Conservation (phyloP, 257 asterid species). For the Ajuga chamaepitys region DNA sequence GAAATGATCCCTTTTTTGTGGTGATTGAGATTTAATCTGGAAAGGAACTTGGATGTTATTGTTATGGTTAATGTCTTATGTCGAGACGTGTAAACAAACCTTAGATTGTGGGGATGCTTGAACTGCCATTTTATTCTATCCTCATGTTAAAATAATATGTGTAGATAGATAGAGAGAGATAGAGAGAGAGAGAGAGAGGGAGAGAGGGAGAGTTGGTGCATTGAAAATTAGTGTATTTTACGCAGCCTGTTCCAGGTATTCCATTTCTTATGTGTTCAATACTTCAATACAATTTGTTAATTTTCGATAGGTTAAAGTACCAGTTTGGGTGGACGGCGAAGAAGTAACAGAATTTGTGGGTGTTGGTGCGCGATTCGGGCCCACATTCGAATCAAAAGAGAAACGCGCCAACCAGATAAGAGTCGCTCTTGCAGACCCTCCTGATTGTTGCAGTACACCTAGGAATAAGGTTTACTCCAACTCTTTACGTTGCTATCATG, state of each 20-base stretch:
- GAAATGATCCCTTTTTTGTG: not conserved
- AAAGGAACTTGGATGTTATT: not conserved
- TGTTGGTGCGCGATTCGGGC: constrained; percentile 94
- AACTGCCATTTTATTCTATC: too few species aligned
- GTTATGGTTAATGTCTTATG: too few species aligned
- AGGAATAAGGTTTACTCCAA: constrained; percentile 54
- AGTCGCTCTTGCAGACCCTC: constrained; percentile 85
- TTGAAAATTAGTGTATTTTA: too few species aligned
- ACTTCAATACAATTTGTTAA: constrained; percentile 7
- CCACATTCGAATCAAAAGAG: constrained; percentile 86
- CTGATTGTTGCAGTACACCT: constrained; percentile 79
- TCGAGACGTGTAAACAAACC: too few species aligned
- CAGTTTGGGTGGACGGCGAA: constrained; percentile 66
- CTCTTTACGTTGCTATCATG: not conserved
- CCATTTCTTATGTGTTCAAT: not conserved
- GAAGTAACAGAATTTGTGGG: constrained; percentile 89
- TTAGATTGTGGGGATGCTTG: too few species aligned
- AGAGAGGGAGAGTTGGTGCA: too few species aligned
- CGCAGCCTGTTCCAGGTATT: not conserved
- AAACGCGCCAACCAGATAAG: constrained; percentile 82
- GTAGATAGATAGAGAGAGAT: too few species aligned
- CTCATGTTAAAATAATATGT: too few species aligned
- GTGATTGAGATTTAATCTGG: not conserved
- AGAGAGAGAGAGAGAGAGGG: too few species aligned
- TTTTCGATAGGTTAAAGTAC: constrained; percentile 73